Evolutionary conservation across 257 asterid genomes (phyloP).

Genomic region (Lavandula angustifolia): DNA sequence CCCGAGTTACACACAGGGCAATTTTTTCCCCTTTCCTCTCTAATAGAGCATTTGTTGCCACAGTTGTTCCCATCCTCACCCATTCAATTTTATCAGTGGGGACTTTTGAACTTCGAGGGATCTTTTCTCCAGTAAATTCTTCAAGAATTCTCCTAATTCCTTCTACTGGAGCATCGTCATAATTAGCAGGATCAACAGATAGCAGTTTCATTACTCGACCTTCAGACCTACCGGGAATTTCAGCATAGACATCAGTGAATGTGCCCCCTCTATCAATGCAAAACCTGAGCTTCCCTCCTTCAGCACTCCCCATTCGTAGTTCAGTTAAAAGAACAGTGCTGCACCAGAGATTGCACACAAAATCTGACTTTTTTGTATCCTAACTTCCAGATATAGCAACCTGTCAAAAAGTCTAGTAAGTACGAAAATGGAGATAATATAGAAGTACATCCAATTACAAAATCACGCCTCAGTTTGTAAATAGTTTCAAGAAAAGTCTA

Average conservation of each 20-base stretch:
- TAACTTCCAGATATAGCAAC: constrained; percentile 18
- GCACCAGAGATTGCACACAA: constrained; percentile 12
- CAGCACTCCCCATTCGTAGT: constrained; percentile 56
- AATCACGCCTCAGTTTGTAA: too few species aligned
- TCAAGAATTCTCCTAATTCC: constrained; percentile 91
- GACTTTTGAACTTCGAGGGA: constrained; percentile 70
- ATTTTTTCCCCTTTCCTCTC: constrained; percentile 95
- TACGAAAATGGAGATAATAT: not conserved
- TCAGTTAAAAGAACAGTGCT: not conserved
- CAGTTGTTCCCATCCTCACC: constrained; percentile 99
- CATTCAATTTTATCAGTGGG: constrained; percentile 95
- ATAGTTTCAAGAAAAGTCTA: too few species aligned
- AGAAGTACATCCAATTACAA: too few species aligned
- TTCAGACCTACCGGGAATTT: constrained; percentile 80
- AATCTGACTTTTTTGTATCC: constrained; percentile 14
- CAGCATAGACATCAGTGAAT: constrained; percentile 95
- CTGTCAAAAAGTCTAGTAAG: constrained; percentile 28
- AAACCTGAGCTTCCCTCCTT: constrained; percentile 68
- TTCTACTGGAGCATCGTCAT: constrained; percentile 97
- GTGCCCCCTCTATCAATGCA: constrained; percentile 99
- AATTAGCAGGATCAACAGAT: constrained; percentile 93
- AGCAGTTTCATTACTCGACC: constrained; percentile 87
- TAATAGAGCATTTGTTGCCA: constrained; percentile 89
- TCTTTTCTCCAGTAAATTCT: constrained; percentile 71
- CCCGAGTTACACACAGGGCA: constrained; percentile 84